phyloP scores from a whole-genome alignment of 805 yeast species.

The Kurtzmaniella cleridarum region DNA sequence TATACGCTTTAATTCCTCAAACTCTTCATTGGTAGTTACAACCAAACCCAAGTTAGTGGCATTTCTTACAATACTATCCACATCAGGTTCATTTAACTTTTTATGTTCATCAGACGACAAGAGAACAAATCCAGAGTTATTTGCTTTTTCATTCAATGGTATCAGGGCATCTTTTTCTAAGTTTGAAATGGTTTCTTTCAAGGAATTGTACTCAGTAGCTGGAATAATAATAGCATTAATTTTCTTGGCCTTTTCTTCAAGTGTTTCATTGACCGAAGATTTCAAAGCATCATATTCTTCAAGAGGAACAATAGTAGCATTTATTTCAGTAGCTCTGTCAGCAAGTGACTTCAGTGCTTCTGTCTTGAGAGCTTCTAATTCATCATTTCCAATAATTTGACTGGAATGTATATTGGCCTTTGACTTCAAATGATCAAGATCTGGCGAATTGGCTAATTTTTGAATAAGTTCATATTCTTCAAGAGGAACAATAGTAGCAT shows the following conservation, averaged over 20 bases:
- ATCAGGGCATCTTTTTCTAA: background rate
- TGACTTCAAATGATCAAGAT: constrained; percentile 13
- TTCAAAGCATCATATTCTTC: constrained; percentile 8
- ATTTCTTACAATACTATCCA: constrained; percentile 11
- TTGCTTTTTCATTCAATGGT: background rate
- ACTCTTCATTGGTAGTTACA: constrained; percentile 10
- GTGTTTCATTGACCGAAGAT: constrained; percentile 6
- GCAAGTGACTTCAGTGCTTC: constrained; percentile 4
- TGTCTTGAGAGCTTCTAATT: constrained; percentile 3
- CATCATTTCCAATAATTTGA: constrained; percentile 7
- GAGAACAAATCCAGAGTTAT: background rate
- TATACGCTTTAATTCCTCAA: background rate
- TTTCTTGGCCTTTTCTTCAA: constrained; percentile 7
- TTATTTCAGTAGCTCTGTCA: constrained; percentile 13
- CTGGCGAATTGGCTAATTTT: constrained; percentile 12
- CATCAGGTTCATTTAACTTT: constrained; percentile 4
- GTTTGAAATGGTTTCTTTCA: constrained; percentile 2
- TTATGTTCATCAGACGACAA: constrained; percentile 5
- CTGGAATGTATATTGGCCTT: background rate
- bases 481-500: constrained; percentile 5
- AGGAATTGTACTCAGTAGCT: background rate
- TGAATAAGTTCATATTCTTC: constrained; percentile 6
- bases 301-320: constrained; percentile 5
- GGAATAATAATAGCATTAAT: constrained; percentile 1
- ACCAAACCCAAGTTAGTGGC: constrained; percentile 4